These are phyloP conservation scores for Sporothrix variecibatus DNA, from an alignment of 2,329 filamentous ascomycete species.

Conservation along the genomic window DNA sequence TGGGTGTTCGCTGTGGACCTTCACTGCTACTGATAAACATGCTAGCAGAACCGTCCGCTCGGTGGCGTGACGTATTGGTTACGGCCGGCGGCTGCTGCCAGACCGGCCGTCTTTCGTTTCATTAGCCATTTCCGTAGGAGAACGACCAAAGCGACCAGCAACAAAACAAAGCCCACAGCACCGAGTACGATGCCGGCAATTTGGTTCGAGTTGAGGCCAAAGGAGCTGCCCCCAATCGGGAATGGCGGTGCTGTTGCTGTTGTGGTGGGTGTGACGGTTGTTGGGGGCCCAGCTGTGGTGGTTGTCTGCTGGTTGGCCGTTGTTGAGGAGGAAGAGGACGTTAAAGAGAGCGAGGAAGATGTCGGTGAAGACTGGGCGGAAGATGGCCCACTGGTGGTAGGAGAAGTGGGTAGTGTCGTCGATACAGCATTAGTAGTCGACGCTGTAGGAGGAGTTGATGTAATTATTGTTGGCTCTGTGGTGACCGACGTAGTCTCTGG, in stretches of 20 bases:
- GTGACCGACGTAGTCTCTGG: background rate
- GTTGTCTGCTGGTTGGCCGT: background rate
- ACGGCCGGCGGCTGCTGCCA: background rate
- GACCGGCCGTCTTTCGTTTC: constrained; percentile 40
- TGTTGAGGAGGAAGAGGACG: background rate
- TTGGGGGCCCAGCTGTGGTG: background rate
- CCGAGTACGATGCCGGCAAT: constrained; percentile 38
- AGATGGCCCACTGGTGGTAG: background rate
- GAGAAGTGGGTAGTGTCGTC: background rate
- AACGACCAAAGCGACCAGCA: constrained; percentile 33
- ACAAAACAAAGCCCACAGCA: constrained; percentile 32
- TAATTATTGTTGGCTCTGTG: background rate
- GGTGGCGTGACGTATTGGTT: background rate
- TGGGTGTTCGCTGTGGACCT: background rate
- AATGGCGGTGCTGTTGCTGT: constrained; percentile 14
- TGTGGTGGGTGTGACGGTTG: constrained; percentile 22
- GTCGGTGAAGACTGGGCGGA: no score
- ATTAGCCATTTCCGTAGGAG: constrained; percentile 36
- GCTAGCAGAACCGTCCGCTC: constrained; percentile 39
- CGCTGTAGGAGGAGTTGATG: background rate
- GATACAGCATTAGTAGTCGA: background rate
- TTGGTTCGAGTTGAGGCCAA: constrained; percentile 33
- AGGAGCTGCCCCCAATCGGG: constrained; percentile 11
- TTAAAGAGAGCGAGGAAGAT: background rate
- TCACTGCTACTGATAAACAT: constrained; percentile 32